Evolutionary conservation across 148 eudicot species (phyloP).

Genomic region (Vaccinium myrtillus): DNA sequence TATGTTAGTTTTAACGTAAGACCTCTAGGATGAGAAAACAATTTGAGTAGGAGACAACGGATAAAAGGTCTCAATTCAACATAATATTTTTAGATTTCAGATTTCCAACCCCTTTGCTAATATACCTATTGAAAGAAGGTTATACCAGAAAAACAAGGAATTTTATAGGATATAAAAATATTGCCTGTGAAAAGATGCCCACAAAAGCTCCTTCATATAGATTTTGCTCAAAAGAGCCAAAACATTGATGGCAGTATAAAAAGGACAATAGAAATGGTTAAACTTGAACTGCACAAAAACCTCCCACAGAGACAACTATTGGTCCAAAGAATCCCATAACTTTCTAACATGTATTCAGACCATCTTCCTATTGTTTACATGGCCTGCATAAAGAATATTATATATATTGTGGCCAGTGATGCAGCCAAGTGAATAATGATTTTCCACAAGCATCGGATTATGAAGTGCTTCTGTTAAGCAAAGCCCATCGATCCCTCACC

Average conservation of each 20-base stretch:
- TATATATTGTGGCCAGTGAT: constrained; percentile 26
- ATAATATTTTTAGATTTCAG: background rate
- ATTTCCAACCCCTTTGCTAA: background rate
- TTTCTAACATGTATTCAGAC: constrained; percentile 15
- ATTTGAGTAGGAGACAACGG: background rate
- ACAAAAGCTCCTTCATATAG: constrained; percentile 3
- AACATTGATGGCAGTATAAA: background rate
- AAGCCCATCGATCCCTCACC: constrained; percentile 64
- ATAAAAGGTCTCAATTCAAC: background rate
- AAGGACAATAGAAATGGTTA: background rate
- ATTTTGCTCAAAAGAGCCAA: background rate
- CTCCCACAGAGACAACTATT: background rate
- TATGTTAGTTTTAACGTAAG: background rate
- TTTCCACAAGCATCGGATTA: constrained; percentile 57
- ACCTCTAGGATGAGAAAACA: background rate
- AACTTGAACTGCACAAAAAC: constrained; percentile 4
- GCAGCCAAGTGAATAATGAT: constrained; percentile 46
- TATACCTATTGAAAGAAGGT: background rate
- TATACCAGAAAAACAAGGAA: background rate
- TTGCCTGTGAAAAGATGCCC: background rate
- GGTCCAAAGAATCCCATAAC: constrained; percentile 6
- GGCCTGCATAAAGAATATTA: constrained; percentile 33
- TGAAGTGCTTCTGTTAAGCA: constrained; percentile 58
- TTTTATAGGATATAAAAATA: background rate
- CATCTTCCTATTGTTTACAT: constrained; percentile 11